Conservation (phyloP, 139 green algal species). For the Haematococcus sp. region DNA sequence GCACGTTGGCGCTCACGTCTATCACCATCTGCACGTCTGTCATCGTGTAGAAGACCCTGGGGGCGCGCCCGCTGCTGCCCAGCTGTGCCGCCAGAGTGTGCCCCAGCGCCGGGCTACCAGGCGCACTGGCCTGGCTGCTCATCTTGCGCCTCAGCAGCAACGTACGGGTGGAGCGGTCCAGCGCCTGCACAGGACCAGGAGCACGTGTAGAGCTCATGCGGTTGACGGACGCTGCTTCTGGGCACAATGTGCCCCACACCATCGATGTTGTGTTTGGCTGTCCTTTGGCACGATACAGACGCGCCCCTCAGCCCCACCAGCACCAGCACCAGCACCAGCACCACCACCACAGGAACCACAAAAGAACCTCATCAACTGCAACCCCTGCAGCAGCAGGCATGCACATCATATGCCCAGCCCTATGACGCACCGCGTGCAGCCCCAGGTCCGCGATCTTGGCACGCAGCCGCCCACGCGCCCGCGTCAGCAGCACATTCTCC, state of each 20-base stretch:
- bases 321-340: background rate
- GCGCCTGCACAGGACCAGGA: background rate
- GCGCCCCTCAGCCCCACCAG: background rate
- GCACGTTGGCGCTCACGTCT: no score
- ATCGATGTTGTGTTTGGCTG: no score
- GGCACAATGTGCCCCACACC: background rate
- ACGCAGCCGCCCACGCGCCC: background rate
- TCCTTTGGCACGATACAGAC: no score
- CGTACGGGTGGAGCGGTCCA: background rate
- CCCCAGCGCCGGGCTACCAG: background rate
- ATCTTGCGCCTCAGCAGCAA: constrained; percentile 1
- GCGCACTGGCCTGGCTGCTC: background rate
- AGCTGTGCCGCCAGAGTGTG: no score
- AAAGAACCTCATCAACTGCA: background rate
- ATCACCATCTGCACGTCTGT: background rate
- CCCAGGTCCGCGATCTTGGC: constrained; percentile 8
- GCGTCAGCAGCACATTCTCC: constrained; percentile 7
- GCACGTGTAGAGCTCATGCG: background rate
- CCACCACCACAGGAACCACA: background rate
- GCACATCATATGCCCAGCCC: no score
- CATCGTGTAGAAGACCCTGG: background rate
- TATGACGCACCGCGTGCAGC: background rate
- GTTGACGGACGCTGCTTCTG: background rate
- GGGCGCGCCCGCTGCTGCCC: no score
- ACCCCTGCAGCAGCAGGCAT: no score